phyloP scores from a whole-genome alignment of 2,329 filamentous ascomycete species.

The Exophiala aquamarina region DNA sequence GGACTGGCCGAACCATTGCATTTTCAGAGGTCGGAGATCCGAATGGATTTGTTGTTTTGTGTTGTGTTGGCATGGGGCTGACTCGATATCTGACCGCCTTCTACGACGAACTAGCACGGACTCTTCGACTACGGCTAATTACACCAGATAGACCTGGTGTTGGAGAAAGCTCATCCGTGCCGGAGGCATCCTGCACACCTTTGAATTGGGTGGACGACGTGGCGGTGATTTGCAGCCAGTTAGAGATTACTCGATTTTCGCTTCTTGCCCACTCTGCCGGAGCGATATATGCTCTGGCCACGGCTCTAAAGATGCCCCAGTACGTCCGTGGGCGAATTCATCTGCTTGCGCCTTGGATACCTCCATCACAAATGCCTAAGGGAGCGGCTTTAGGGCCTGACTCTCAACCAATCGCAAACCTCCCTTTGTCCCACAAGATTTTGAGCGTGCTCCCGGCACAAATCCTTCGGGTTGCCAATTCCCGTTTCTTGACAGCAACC shows the following conservation, averaged over 20 bases:
- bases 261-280: slow-evolving; percentile 94
- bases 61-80: slow-evolving; percentile 96
- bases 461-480: slow-evolving; percentile 90
- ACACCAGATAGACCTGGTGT: slow-evolving; percentile 93
- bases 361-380: slow-evolving; percentile 78
- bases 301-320: slow-evolving; percentile 91
- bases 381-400: slow-evolving; percentile 59
- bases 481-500: slow-evolving; percentile 89
- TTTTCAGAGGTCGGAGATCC: slow-evolving; percentile 97
- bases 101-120: slow-evolving; percentile 91
- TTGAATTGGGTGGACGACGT: slow-evolving; percentile 94
- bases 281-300: slow-evolving; percentile 95
- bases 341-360: slow-evolving; percentile 93
- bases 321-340: slow-evolving; percentile 94
- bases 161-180: slow-evolving; percentile 83
- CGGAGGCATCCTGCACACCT: slow-evolving; percentile 79
- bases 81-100: slow-evolving; percentile 96
- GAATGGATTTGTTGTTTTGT: slow-evolving; percentile 87
- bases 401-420: slow-evolving; percentile 74
- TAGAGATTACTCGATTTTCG: slow-evolving; percentile 94
- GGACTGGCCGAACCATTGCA: slow-evolving; percentile 83
- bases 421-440: slow-evolving; percentile 89
- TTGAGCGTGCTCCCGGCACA: slow-evolving; percentile 86
- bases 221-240: slow-evolving; percentile 84
- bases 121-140: slow-evolving; percentile 83